Percentiles rank a stretch among this genome's conserved stretches.
Evolutionary conservation across 345 rosid genomes (phyloP).

Genomic region (Microcos paniculata): DNA sequence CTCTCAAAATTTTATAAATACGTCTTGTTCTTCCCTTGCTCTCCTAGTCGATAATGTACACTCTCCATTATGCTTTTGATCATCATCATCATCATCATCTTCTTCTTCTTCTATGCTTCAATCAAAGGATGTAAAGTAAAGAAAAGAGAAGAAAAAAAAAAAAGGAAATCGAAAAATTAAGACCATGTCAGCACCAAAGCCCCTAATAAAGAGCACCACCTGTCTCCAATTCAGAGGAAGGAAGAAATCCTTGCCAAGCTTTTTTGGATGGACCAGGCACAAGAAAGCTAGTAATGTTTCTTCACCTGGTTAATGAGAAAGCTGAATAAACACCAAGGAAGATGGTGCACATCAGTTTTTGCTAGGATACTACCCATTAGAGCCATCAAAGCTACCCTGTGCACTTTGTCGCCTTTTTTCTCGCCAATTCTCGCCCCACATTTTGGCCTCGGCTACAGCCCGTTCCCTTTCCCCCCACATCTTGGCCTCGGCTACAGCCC

Average conservation of each 20-base stretch:
- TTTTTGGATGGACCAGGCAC: background rate
- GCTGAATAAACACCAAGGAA: background rate
- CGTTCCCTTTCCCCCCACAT: slow-evolving; percentile 97
- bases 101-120: slow-evolving; percentile 17
- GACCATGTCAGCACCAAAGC: slow-evolving; percentile 15
- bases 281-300: slow-evolving; percentile 17
- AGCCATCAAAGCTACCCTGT: slow-evolving; percentile 57
- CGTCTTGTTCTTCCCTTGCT: slow-evolving; percentile 26
- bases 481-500: slow-evolving; percentile 95
- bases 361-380: slow-evolving; percentile 24
- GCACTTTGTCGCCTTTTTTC: slow-evolving; percentile 80
- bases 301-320: background rate
- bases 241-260: background rate
- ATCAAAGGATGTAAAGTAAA: slow-evolving; percentile 3
- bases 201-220: background rate
- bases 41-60: slow-evolving; percentile 38
- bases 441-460: slow-evolving; percentile 92
- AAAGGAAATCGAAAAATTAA: background rate
- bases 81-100: slow-evolving; percentile 5
- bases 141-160: background rate
- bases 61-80: slow-evolving; percentile 15
- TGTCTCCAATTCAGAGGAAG: background rate
- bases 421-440: slow-evolving; percentile 96
- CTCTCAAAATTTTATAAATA: slow-evolving; percentile 33
- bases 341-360: background rate